A percentile compares a stretch with the other conserved stretches of the same genome.
phyloP scores from a whole-genome alignment of 768 basidiomycete species.

The Calocera viscosa region DNA sequence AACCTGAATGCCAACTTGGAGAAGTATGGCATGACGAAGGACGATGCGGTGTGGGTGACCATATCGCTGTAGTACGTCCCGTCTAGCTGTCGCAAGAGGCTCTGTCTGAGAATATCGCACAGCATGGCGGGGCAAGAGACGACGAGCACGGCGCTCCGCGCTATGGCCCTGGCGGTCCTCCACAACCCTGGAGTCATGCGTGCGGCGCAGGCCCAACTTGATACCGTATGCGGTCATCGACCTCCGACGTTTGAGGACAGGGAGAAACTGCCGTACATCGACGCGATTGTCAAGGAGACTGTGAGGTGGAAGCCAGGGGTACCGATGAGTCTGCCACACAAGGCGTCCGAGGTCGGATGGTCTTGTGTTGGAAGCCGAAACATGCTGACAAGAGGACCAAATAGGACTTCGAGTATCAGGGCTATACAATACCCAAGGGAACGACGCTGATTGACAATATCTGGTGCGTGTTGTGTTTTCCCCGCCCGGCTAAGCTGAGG shows the following conservation, averaged over 20 bases:
- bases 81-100: background rate
- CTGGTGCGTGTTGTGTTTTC: conserved; percentile 16
- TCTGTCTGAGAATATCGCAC: background rate
- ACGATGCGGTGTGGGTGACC: background rate
- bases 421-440: conserved; percentile 15
- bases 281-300: conserved; percentile 10
- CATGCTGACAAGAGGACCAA: background rate
- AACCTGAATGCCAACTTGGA: background rate
- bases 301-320: background rate
- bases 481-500: background rate
- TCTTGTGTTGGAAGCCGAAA: background rate
- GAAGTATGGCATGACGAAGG: background rate
- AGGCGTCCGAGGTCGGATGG: background rate
- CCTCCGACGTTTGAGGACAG: conserved; percentile 12
- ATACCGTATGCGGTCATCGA: background rate
- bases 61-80: background rate
- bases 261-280: conserved; percentile 10
- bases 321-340: background rate
- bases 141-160: background rate
- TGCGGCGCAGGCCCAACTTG: background rate
- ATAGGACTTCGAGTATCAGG: conserved; percentile 9
- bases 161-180: background rate
- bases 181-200: background rate
- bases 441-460: conserved; percentile 14
- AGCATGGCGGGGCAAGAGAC: background rate